Evolutionary conservation across 352 stramenopile species (phyloP), one percentile per base, ranked within the genome.

Genomic region (Globisporangium splendens): DNA sequence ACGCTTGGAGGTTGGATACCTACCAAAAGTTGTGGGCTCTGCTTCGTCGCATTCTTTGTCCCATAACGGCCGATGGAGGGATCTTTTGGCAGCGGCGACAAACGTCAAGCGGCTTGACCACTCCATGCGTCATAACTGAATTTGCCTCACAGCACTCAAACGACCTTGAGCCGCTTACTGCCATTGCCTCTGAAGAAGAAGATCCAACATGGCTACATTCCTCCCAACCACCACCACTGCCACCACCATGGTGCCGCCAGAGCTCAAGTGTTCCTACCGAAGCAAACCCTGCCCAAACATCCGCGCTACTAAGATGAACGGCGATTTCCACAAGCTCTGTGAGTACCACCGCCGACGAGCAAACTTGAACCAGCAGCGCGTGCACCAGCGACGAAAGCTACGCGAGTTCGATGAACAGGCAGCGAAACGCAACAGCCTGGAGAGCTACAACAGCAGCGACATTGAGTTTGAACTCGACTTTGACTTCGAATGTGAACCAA

Each of bases 251-350:
- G 8, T 43, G 2, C 38, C 38, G 10, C 38, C 38, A 56, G 28
- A 21, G 13, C 48, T 50, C 22, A 56, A 46, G 55, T 75, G 66
- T 41, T 56, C 56, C 11, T 75, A 78, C 55, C 63, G 58, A 38
- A 72, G 66, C 60, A 77, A 77, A 52, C 58, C 58, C 8, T 82
- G 72, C 55, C 39, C 48, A 21, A 72, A 70, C 31, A 43, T 63
- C 6, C 69, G 72, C 49, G 69, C 72, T 13, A 65, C 62, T 56
- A 82, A 82, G 54, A 43, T 75, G 38, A 82, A 78, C 42, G 72
- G 72, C 13, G 70, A 77, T n/a, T 59, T 58, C 24, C 72, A 82
- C 54, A 72, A 70, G 51, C 66, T 82, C 21, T 78, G 72, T 41
- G 61, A 75, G 20, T 68, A 69, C 24, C 69, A 78, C 54, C 72